Evolutionary conservation across 2,329 filamentous ascomycete species (phyloP).

Genomic region (Beauveria sp.): DNA sequence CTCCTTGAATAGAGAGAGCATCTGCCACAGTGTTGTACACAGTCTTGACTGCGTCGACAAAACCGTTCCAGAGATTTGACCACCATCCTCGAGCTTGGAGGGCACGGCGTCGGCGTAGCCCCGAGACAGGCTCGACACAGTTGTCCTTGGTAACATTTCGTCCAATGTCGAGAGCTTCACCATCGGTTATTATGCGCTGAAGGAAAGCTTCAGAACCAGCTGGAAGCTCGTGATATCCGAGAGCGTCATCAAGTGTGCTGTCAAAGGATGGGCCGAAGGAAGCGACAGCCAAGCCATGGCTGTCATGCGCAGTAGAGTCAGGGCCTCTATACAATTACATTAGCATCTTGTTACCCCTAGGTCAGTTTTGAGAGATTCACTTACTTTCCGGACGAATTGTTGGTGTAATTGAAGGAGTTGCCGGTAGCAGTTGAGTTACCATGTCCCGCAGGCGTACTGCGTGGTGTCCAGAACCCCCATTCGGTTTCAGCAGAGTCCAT

Average conservation of each 20-base stretch:
- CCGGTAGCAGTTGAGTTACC: constrained; percentile 11
- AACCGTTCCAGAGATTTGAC: not conserved
- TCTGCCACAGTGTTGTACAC: constrained; percentile 5
- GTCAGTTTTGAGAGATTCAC: not conserved
- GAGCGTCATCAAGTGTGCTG: constrained; percentile 19
- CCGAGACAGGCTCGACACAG: not conserved
- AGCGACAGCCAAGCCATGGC: constrained; percentile 19
- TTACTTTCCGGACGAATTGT: constrained; percentile 12
- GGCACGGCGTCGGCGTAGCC: not conserved
- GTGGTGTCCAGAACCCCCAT: constrained; percentile 20
- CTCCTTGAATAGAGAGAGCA: constrained; percentile 13
- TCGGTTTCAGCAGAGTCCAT: constrained; percentile 17
- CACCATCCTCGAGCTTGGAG: not conserved
- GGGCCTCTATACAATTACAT: not conserved
- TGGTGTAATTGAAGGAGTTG: constrained; percentile 13
- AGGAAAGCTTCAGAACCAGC: constrained; percentile 14
- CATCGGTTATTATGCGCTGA: constrained; percentile 8
- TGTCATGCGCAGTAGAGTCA: not conserved
- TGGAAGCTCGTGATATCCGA: constrained; percentile 17
- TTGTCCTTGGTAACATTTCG: not conserved
- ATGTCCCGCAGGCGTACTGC: not conserved
- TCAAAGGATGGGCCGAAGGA: constrained; percentile 21
- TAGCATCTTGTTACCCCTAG: not conserved
- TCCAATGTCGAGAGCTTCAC: not conserved
- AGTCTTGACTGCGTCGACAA: constrained; percentile 4